phyloP scores from a whole-genome alignment of 179 eudicot genomes.

The Amaranthus tricolor region DNA sequence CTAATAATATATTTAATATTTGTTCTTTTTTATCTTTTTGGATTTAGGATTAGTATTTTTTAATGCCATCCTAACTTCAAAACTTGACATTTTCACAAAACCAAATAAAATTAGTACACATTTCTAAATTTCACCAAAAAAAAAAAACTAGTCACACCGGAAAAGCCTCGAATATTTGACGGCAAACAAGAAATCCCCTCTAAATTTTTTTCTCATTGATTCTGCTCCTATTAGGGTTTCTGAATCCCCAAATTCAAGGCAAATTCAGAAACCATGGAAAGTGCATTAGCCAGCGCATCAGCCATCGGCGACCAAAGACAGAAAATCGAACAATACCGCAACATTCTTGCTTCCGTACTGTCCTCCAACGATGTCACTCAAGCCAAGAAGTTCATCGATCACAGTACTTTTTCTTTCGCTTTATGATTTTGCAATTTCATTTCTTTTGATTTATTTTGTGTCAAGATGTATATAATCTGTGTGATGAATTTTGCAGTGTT shows the following conservation, averaged over 20 bases:
- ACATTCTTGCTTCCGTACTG: conserved; percentile 70
- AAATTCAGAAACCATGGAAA: conserved; percentile 51
- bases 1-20: no score
- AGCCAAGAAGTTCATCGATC: conserved; percentile 78
- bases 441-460: neutral
- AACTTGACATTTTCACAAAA: no score
- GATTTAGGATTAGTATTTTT: no score
- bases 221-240: conserved; percentile 13
- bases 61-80: no score
- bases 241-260: neutral
- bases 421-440: neutral
- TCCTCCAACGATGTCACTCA: conserved; percentile 65
- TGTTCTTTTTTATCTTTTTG: no score
- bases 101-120: no score
- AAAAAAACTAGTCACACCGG: no score
- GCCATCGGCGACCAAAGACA: conserved; percentile 87
- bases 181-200: no score
- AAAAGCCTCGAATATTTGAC: no score
- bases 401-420: conserved; percentile 39
- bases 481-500: conserved; percentile 46
- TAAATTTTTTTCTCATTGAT: neutral
- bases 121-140: no score
- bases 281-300: conserved; percentile 71
- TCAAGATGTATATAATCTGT: neutral
- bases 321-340: conserved; percentile 90